These are phyloP conservation scores for Aaosphaeria arxii DNA, from an alignment of 2,329 filamentous ascomycete genomes.

Conservation along the genomic window DNA sequence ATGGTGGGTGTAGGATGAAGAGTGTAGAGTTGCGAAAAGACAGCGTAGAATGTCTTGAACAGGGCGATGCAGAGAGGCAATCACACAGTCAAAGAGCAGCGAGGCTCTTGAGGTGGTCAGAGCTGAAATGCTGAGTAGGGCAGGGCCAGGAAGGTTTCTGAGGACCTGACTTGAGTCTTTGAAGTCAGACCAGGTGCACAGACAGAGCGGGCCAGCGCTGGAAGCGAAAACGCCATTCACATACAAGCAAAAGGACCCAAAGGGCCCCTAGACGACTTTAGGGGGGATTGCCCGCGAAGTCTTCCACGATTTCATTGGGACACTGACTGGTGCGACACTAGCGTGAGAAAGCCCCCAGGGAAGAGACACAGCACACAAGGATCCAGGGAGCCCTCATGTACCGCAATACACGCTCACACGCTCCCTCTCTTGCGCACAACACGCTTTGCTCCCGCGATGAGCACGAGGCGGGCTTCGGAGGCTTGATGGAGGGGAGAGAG, in stretches of 20 bases:
- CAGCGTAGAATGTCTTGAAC: background rate
- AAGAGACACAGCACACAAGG: background rate
- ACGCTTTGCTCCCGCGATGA: too few species aligned
- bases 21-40: conserved; percentile 5
- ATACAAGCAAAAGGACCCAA: background rate
- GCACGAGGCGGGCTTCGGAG: too few species aligned
- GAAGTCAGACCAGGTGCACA: conserved; percentile 1
- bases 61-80: background rate
- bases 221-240: conserved; percentile 10
- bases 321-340: conserved; percentile 1
- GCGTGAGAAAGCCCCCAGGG: background rate
- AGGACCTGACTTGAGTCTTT: background rate
- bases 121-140: conserved; percentile 3
- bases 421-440: too few species aligned
- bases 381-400: background rate
- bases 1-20: conserved; percentile 10
- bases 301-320: background rate
- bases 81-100: background rate
- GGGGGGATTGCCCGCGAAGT: background rate
- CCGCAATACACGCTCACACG: too few species aligned
- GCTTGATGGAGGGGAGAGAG: too few species aligned
- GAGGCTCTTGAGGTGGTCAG: conserved; percentile 3
- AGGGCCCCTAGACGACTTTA: background rate
- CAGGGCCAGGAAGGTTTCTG: background rate
- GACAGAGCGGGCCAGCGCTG: conserved; percentile 1